These are phyloP conservation scores for Colletotrichum tropicale DNA, from an alignment of 2,329 filamentous ascomycete genomes.

Conservation along the genomic window DNA sequence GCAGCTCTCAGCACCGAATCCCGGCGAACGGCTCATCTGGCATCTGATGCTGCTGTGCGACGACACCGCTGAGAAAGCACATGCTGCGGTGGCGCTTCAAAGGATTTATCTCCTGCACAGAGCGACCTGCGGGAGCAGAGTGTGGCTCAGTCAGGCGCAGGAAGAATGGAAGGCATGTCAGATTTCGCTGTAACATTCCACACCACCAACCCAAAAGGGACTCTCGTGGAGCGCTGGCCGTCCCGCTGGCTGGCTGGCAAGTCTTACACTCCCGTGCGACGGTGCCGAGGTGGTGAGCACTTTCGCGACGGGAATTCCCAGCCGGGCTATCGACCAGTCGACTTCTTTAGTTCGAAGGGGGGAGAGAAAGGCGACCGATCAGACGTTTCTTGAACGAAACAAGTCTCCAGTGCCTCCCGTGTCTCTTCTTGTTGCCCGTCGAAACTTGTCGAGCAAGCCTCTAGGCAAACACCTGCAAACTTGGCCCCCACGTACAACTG, in stretches of 20 bases:
- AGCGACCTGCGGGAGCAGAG: neutral
- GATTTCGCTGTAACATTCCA: neutral
- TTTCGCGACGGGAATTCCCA: neutral
- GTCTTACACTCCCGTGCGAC: slow-evolving; percentile 5
- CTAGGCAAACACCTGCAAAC: neutral
- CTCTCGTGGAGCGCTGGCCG: neutral
- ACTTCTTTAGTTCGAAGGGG: neutral
- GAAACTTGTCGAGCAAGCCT: neutral
- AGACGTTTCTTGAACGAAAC: neutral
- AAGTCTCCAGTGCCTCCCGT: neutral
- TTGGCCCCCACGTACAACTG: neutral
- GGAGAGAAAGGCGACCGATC: neutral
- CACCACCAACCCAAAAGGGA: neutral
- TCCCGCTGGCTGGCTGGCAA: neutral
- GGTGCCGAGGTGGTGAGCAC: slow-evolving; percentile 8
- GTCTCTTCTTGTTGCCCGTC: neutral
- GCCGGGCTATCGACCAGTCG: neutral
- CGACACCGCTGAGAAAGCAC: neutral
- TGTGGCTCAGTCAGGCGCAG: neutral
- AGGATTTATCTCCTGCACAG: neutral
- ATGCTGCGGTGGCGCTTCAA: neutral
- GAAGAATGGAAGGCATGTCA: neutral
- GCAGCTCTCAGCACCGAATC: neutral
- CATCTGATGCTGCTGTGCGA: slow-evolving; percentile 9
- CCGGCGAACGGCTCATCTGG: slow-evolving; percentile 5